Percentiles rank a stretch among this genome's conserved stretches.
Conservation (phyloP, 225 moss, liverwort and hornwort genomes). For the Takakia lepidozioides region DNA sequence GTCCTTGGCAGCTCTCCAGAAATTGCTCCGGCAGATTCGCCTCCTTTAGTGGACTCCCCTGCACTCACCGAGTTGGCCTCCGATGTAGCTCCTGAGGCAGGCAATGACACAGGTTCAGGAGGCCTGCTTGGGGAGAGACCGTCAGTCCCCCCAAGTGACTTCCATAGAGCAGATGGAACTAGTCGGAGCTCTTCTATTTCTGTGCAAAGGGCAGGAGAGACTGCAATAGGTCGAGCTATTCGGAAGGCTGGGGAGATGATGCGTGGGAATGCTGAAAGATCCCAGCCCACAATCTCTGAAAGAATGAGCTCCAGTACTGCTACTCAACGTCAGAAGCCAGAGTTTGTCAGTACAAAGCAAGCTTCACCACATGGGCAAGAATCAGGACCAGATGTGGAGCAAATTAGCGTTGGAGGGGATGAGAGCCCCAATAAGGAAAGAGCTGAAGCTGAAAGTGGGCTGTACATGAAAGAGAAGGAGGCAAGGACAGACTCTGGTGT, state of each 20-base stretch:
- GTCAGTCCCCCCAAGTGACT: conserved; percentile 21
- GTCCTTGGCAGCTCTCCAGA: conserved; percentile 65
- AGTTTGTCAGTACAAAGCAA: conserved; percentile 25
- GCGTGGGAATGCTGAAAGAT: conserved; percentile 36
- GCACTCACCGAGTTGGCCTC: conserved; percentile 40
- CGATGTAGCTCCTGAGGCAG: conserved; percentile 40
- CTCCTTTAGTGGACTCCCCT: conserved; percentile 74
- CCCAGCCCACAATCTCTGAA: conserved; percentile 38
- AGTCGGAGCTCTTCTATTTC: conserved; percentile 34
- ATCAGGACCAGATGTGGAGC: conserved; percentile 37
- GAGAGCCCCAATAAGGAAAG: conserved; percentile 51
- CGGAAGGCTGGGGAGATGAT: conserved; percentile 63
- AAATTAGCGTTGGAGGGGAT: conserved; percentile 54
- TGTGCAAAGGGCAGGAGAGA: conserved; percentile 69
- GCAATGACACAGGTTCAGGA: conserved; percentile 18
- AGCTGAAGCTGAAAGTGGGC: conserved; percentile 30
- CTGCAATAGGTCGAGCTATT: conserved; percentile 75
- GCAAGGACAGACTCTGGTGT: no score
- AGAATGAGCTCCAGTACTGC: conserved; percentile 23
- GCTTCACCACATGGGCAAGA: conserved; percentile 6
- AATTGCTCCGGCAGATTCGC: conserved; percentile 72
- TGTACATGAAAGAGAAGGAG: conserved; percentile 26
- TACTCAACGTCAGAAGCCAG: conserved; percentile 17
- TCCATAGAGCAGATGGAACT: conserved; percentile 13
- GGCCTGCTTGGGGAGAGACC: conserved; percentile 39